Conservation (phyloP, 768 basidiomycete genomes). For the Lactifluus subvellereus region DNA sequence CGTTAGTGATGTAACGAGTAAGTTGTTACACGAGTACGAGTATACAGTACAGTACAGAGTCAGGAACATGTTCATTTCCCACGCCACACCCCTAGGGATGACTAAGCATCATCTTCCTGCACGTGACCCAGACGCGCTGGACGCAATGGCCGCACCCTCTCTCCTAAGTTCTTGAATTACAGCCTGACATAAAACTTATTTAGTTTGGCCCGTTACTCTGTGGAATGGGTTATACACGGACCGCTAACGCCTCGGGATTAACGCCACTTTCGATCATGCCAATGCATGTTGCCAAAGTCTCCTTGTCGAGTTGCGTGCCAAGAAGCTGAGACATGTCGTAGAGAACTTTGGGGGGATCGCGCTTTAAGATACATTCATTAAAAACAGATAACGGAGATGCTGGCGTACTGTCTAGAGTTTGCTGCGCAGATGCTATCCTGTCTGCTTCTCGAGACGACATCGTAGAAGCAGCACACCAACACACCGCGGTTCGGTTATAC, state of each 20-base stretch:
- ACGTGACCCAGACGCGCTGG: not conserved
- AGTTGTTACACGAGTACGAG: not conserved
- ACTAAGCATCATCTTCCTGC: slow-evolving; percentile 5
- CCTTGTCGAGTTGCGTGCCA: slow-evolving; percentile 83
- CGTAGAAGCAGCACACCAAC: not conserved
- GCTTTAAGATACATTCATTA: not conserved
- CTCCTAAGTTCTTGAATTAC: slow-evolving; percentile 24
- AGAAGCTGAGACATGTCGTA: slow-evolving; percentile 84
- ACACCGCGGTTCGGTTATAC: no score
- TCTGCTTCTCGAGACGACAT: slow-evolving; percentile 20
- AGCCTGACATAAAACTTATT: slow-evolving; percentile 5
- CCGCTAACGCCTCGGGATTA: slow-evolving; percentile 88
- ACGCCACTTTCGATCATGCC: slow-evolving; percentile 89
- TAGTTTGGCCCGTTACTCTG: not conserved
- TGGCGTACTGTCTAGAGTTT: slow-evolving; percentile 36
- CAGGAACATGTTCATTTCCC: not conserved
- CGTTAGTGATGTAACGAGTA: not conserved
- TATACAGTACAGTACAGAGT: no score
- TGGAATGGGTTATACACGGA: slow-evolving; percentile 34
- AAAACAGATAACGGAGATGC: not conserved
- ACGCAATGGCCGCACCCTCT: slow-evolving; percentile 11
- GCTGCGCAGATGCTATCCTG: slow-evolving; percentile 29
- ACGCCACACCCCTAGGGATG: not conserved
- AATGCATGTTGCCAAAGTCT: slow-evolving; percentile 87
- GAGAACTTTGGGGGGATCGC: slow-evolving; percentile 46